Base-by-base conservation (phyloP, 176 grass and related monocot genomes). In the Typha latifolia region DNA sequence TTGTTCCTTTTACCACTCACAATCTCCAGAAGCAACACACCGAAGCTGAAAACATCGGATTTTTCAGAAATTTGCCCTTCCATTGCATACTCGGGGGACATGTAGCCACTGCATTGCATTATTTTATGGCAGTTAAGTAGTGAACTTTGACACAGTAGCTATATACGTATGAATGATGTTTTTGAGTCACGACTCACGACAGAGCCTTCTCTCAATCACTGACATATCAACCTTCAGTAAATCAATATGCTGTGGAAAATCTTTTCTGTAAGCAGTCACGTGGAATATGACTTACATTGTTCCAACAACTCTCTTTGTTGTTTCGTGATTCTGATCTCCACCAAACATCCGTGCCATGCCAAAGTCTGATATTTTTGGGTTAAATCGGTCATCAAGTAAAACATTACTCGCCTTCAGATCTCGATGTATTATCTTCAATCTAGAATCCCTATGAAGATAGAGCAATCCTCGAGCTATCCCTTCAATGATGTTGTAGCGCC, bases 41-140 rank as follows among this genome's bases (percentile, higher is more conserved):
- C 86, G 26, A 73, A 90, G 66, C 79, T 80, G 31, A 79, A 85
- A 32, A 67, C 70, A 50, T 85, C 82, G 0, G 82, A 90, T 74
- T 90, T 90, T 0, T 77, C 32, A 0, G 79, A 90, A 82, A 90
- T 80, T 4, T 56, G 15, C 3, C 86, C 82, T 51, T 82, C 59
- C 82, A 90, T 82, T 26, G 72, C 79, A 64, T 85, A 90, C 48
- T 90, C 86, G 16, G 86, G 86, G 0, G 79, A 82, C 87, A 90
- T 85, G 8, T 85, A 85, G 1, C 87, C 79, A 7, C 82, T 90
- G 32, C 12, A 72, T 49, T 2, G 34, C 26, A 72, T n/a, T 6
- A 63, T 26, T 26, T 22, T 2, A 57, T 1, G 52, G 16, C n/a
- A 57, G 19, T 15, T 20, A 14, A 20, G 7, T 57, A 18, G 52